Base-by-base conservation (phyloP, 2,329 filamentous ascomycete species). In the Pseudogymnoascus pannorum region DNA sequence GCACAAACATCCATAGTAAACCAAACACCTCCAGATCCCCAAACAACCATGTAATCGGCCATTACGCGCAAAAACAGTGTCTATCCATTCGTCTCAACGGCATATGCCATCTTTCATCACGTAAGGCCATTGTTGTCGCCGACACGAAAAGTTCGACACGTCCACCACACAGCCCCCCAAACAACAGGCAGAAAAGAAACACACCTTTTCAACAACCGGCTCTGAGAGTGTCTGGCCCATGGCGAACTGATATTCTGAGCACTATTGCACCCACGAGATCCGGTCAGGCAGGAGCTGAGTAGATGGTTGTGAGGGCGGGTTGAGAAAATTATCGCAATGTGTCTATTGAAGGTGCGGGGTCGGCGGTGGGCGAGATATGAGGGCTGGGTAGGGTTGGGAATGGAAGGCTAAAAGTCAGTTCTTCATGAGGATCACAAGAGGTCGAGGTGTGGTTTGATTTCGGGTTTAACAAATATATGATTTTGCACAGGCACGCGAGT, bases 161-260 rank as follows among this genome's bases (percentile, higher is more conserved):
- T 33, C 36, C 36, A 60, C 18, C 18, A 40, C 36, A 60, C 60
- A 48, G 62, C 24, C 59, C 33, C 12, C 31, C 35, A 14, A 63
- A 61, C 54, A 60, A 58, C 44, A 61, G 40, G 31, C 40, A 29
- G 51, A 60, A 60, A 57, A 61, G 57, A 63, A 64, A 77, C 84
- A 75, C 84, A 99, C 94, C 92, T 99, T 99, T 75, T 97, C 94
- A 76, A 96, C 89, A 73, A 99, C 92, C 72, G 94, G 94, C 83
- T 99, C 94, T 73, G 93, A 97, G 74, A 99, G 87, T 77, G 94
- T 99, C 83, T 99, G 94, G 85, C 94, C 94, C 94, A 99, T 99
- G 42, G 42, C 42, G 42, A 48, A 48, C 22, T 48, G 42, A 48
- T 48, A 48, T 48, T 48, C 42, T 48, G 42, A 48, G 42, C 42